Conservation (phyloP, 2,329 filamentous ascomycete genomes). For the Aspergillus pseudoglaucus region DNA sequence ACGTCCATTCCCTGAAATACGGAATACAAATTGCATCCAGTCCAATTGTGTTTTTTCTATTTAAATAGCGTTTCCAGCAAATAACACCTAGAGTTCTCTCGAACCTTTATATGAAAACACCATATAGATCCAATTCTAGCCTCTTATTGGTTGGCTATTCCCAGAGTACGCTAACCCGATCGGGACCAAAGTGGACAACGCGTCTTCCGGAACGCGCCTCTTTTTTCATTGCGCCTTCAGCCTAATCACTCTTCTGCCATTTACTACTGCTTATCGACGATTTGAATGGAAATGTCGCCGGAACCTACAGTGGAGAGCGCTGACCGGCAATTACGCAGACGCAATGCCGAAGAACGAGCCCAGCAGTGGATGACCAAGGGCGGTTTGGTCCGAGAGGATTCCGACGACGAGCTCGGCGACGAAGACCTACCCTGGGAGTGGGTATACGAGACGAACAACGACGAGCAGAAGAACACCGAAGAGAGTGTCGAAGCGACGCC, state of each 20-base stretch:
- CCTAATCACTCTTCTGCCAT: not conserved
- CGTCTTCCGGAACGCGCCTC: slow-evolving; percentile 19
- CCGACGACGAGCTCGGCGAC: slow-evolving; percentile 75
- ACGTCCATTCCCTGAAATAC: not conserved
- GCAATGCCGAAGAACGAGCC: slow-evolving; percentile 30
- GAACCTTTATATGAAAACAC: no score
- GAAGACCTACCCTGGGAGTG: slow-evolving; percentile 73
- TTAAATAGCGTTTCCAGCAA: not conserved
- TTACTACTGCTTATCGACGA: not conserved
- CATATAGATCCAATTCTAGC: not conserved
- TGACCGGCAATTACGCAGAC: slow-evolving; percentile 9
- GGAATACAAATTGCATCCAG: not conserved
- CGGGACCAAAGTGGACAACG: slow-evolving; percentile 28
- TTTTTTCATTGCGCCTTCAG: slow-evolving; percentile 6
- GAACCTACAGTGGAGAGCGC: slow-evolving; percentile 11
- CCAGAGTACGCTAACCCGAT: slow-evolving; percentile 17
- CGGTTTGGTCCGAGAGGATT: slow-evolving; percentile 67
- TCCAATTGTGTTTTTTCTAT: not conserved
- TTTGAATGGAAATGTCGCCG: slow-evolving; percentile 12
- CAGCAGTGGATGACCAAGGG: slow-evolving; percentile 51
- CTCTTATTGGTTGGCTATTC: slow-evolving; percentile 11
- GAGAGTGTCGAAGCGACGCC: slow-evolving; percentile 16
- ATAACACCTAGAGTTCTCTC: no score
- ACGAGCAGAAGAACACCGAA: slow-evolving; percentile 11
- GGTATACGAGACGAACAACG: slow-evolving; percentile 51